Evolutionary conservation across 306 rosid genomes (phyloP).

Genomic region (Cucurbita maxima): DNA sequence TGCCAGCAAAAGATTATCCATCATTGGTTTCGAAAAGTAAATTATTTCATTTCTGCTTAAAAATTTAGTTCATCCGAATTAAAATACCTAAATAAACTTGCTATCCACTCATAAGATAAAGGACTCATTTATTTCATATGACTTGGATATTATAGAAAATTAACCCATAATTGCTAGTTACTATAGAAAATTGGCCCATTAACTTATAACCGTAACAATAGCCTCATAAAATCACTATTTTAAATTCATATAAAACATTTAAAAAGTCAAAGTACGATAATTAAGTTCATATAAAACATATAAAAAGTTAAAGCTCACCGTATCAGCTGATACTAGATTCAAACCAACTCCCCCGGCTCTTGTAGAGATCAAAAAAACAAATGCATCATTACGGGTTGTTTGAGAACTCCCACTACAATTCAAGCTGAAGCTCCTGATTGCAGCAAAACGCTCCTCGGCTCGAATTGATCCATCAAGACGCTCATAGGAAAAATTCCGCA

Average conservation of each 20-base stretch:
- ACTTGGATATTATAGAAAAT: too few species aligned
- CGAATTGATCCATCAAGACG: constrained; percentile 98
- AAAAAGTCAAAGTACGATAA: constrained; percentile 32
- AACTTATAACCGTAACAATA: background rate
- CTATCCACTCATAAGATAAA: background rate
- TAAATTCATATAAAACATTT: background rate
- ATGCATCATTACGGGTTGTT: constrained; percentile 42
- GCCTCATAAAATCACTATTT: background rate
- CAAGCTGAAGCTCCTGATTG: constrained; percentile 80
- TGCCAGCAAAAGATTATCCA: too few species aligned
- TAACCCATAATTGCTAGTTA: background rate
- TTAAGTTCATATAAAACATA: background rate
- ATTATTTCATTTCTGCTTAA: too few species aligned
- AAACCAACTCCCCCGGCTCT: constrained; percentile 99
- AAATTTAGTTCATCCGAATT: too few species aligned
- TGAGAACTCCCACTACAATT: constrained; percentile 40
- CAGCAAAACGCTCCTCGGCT: constrained; percentile 98
- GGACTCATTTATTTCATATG: background rate
- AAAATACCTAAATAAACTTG: too few species aligned
- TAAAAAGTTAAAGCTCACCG: constrained; percentile 58
- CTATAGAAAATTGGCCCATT: background rate
- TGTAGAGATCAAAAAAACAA: constrained; percentile 83
- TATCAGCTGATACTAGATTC: constrained; percentile 92
- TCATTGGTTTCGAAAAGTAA: too few species aligned
- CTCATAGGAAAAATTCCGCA: constrained; percentile 69